Percentiles rank a stretch among this genome's conserved stretches.
phyloP scores from a whole-genome alignment of 1,284 basidiomycete species.

The Quambalaria eucalypti region DNA sequence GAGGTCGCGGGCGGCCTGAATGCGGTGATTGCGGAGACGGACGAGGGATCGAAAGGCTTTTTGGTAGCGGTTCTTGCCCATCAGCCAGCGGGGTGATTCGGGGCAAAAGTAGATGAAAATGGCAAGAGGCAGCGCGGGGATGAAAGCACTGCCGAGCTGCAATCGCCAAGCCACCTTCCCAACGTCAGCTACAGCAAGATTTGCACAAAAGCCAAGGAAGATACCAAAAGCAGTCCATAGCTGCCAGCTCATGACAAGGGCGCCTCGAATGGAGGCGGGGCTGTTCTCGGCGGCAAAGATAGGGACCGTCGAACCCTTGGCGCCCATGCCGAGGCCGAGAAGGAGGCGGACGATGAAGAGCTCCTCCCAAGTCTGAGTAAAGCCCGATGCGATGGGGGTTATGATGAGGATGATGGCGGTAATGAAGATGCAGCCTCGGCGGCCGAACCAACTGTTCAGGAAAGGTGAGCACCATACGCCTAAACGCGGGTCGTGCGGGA shows the following conservation, averaged over 20 bases:
- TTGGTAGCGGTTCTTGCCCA: conserved; percentile 1
- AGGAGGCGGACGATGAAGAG: conserved; percentile 8
- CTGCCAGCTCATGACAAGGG: conserved; percentile 11
- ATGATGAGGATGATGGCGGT: conserved; percentile 6
- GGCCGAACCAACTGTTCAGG: conserved; percentile 9
- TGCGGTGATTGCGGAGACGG: conserved; percentile 57
- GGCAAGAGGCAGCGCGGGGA: conserved; percentile 7
- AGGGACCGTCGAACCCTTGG: conserved; percentile 10
- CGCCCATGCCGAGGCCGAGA: conserved; percentile 11
- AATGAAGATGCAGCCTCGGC: conserved; percentile 8
- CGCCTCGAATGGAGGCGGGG: conserved; percentile 12
- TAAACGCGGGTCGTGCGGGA: too few relatives aligned
- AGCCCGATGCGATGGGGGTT: conserved; percentile 3
- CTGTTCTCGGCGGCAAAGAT: conserved; percentile 8
- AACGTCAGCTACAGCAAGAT: conserved; percentile 17
- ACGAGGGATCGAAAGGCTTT: conserved; percentile 60
- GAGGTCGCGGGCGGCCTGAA: conserved; percentile 65
- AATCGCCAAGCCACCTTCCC: conserved; percentile 31
- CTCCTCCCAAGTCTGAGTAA: conserved; percentile 7
- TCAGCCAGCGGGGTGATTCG: conserved; percentile 5
- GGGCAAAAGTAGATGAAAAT: conserved; percentile 1
- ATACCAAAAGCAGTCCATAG: conserved; percentile 10
- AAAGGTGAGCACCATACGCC: too few relatives aligned
- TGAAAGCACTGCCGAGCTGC: conserved; percentile 14
- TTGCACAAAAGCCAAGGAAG: conserved; percentile 20